Evolutionary conservation across 2,329 filamentous ascomycete genomes (phyloP).

Genomic region (Calonectria naviculata): DNA sequence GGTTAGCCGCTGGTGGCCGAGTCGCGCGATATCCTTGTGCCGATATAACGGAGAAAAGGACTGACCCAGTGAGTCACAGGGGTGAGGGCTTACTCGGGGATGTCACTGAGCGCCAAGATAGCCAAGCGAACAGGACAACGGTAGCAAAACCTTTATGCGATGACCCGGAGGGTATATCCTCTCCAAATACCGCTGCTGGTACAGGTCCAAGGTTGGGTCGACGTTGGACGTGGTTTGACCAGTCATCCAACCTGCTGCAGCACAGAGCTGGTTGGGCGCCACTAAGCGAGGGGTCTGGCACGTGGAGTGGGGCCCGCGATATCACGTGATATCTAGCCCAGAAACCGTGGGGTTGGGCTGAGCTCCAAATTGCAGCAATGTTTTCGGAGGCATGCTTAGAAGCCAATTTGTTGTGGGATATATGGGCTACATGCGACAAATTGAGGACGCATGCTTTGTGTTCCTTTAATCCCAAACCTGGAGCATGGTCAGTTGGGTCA

Average conservation of each 20-base stretch:
- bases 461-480: no score
- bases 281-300: conserved; percentile 45
- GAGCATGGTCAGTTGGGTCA: neutral
- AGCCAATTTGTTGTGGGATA: no score
- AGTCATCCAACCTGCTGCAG: conserved; percentile 23
- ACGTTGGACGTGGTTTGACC: conserved; percentile 18
- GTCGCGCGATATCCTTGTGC: neutral
- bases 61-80: neutral
- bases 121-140: neutral
- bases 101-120: neutral
- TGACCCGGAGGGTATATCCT: neutral
- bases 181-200: conserved; percentile 11
- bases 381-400: no score
- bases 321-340: conserved; percentile 32
- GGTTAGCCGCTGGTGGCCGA: conserved; percentile 24
- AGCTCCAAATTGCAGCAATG: no score
- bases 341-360: neutral
- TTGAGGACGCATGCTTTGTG: no score
- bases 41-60: neutral
- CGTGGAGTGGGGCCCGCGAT: conserved; percentile 29
- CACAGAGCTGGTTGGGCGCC: conserved; percentile 39
- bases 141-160: neutral
- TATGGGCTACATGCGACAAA: no score
- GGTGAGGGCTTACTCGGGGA: neutral
- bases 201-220: conserved; percentile 13